These are phyloP conservation scores for Citrus trifoliata DNA, from an alignment of 345 rosid species.

Conservation along the genomic window DNA sequence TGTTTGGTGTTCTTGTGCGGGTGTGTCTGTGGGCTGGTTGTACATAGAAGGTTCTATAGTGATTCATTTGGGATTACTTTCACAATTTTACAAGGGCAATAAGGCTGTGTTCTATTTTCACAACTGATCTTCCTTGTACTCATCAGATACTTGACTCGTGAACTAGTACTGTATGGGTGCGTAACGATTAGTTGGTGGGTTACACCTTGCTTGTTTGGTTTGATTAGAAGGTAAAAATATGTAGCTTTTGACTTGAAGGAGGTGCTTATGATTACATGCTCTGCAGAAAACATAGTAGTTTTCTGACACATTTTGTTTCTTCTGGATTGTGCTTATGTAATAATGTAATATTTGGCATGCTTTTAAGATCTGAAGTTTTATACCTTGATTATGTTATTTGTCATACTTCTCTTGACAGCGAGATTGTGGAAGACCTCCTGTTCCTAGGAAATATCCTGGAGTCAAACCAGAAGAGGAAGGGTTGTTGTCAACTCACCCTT, in stretches of 20 bases:
- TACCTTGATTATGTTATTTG: background rate
- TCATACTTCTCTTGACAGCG: conserved; percentile 49
- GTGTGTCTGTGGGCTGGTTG: background rate
- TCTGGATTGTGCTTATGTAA: background rate
- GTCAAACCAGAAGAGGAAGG: conserved; percentile 79
- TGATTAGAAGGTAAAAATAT: too few species aligned
- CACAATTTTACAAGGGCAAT: background rate
- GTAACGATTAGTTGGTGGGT: background rate
- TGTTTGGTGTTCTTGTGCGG: background rate
- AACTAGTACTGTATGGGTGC: background rate
- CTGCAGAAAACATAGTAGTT: background rate
- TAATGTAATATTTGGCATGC: background rate
- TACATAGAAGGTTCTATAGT: background rate
- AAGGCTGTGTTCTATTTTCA: background rate
- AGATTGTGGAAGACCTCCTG: conserved; percentile 87
- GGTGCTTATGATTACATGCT: background rate
- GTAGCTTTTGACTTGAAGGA: background rate
- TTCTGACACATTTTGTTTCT: conserved; percentile 1
- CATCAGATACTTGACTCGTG: background rate
- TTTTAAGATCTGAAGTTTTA: background rate
- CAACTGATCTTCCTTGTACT: background rate
- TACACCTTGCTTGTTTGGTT: too few species aligned
- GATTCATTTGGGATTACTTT: background rate
- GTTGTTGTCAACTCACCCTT: conserved; percentile 86
- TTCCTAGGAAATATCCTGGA: conserved; percentile 77